Conservation (phyloP, 495 filamentous ascomycete species). For the Schizothecium vesticola region DNA sequence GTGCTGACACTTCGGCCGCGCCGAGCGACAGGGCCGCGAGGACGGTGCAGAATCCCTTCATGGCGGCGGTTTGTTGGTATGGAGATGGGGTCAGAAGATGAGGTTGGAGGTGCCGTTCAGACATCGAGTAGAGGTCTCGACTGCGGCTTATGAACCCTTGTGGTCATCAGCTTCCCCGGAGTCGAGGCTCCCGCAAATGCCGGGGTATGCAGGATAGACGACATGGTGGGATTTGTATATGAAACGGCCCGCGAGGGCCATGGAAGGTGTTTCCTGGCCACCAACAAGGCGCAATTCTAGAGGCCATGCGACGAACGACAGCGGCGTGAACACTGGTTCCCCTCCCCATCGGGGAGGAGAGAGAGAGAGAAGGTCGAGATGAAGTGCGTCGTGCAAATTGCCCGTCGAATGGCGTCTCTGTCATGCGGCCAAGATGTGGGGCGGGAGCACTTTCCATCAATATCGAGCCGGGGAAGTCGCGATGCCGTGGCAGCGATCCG, state of each 20-base stretch:
- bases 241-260: conserved; percentile 22
- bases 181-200: conserved; percentile 18
- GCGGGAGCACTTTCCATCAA: conserved; percentile 10
- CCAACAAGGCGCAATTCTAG: conserved; percentile 2
- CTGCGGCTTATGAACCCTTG: conserved; percentile 7
- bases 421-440: conserved; percentile 22
- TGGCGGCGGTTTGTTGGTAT: conserved; percentile 14
- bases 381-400: conserved; percentile 22
- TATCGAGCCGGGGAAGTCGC: conserved; percentile 22
- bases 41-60: conserved; percentile 31
- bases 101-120: neutral
- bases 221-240: conserved; percentile 15
- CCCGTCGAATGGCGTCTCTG: conserved; percentile 15
- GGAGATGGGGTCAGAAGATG: neutral
- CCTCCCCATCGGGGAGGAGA: too few species aligned
- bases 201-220: conserved; percentile 15
- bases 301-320: conserved; percentile 4
- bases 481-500: conserved; percentile 11
- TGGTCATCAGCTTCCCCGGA: conserved; percentile 6
- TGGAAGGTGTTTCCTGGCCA: conserved; percentile 7
- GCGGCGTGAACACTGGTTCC: neutral
- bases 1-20: conserved; percentile 31
- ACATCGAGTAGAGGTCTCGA: neutral
- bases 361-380: conserved; percentile 5
- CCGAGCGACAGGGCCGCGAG: conserved; percentile 32